A percentile compares a stretch with the other conserved stretches of the same genome.
Conservation (phyloP, 768 basidiomycete species). For the Phylloporus rhodoxanthus region DNA sequence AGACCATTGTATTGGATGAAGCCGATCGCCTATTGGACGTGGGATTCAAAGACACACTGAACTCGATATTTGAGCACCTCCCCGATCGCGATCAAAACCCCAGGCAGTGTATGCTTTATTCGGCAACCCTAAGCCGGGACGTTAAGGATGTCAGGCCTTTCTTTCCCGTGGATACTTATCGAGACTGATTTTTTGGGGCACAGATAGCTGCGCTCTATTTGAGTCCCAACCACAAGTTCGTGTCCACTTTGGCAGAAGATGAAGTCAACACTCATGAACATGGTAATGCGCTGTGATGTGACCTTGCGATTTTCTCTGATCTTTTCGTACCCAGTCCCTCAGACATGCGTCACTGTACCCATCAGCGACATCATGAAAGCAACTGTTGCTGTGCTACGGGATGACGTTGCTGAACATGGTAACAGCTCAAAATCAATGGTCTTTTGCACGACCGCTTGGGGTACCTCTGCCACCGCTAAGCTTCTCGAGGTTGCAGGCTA, state of each 20-base stretch:
- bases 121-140: conserved; percentile 69
- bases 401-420: conserved; percentile 29
- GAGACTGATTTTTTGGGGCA: neutral
- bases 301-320: neutral
- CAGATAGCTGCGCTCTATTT: conserved; percentile 28
- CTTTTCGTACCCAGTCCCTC: conserved; percentile 35
- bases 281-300: conserved; percentile 30
- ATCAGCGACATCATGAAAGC: conserved; percentile 39
- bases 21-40: conserved; percentile 71
- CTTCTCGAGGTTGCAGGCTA: conserved; percentile 30
- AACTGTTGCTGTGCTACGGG: conserved; percentile 34
- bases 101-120: conserved; percentile 65
- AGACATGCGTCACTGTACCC: conserved; percentile 40
- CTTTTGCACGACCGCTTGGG: conserved; percentile 65
- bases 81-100: conserved; percentile 44
- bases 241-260: conserved; percentile 53
- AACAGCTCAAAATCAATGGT: conserved; percentile 43
- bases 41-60: conserved; percentile 64
- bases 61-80: conserved; percentile 49
- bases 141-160: conserved; percentile 43
- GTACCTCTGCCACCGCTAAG: conserved; percentile 39
- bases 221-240: conserved; percentile 35
- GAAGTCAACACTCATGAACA: conserved; percentile 60
- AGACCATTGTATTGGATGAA: conserved; percentile 60
- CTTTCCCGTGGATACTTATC: too few relatives aligned